These are phyloP conservation scores for Tarenaya hassleriana DNA, from an alignment of 345 rosid genomes.

Conservation along the genomic window DNA sequence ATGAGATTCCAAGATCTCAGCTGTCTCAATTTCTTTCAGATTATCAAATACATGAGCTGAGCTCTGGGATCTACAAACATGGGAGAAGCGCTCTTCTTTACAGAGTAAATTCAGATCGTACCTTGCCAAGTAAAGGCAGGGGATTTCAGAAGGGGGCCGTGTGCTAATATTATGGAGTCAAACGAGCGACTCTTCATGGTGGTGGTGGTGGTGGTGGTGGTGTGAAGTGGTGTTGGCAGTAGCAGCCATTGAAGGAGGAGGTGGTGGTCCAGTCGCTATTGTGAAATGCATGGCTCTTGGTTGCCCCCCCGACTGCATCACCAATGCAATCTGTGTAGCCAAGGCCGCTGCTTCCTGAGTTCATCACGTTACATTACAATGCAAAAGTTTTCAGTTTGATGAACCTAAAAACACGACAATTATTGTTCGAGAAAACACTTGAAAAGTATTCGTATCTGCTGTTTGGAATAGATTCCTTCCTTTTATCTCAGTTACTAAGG, in stretches of 20 bases:
- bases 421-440: too few species aligned
- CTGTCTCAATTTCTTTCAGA: constrained; percentile 18
- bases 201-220: constrained; percentile 49
- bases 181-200: constrained; percentile 42
- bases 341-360: constrained; percentile 94
- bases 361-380: too few species aligned
- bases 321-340: constrained; percentile 88
- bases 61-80: constrained; percentile 35
- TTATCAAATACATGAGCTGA: too few species aligned
- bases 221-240: too few species aligned
- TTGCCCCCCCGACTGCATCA: constrained; percentile 80
- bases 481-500: too few species aligned
- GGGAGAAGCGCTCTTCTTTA: constrained; percentile 41
- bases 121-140: too few species aligned
- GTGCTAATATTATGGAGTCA: too few species aligned
- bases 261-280: constrained; percentile 51
- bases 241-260: constrained; percentile 36
- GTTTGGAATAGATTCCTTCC: too few species aligned
- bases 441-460: too few species aligned
- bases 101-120: constrained; percentile 44
- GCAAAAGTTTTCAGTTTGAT: constrained; percentile 2
- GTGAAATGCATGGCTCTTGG: constrained; percentile 69
- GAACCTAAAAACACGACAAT: background rate
- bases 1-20: background rate
- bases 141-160: too few species aligned